These are phyloP conservation scores for Gonium pectorale DNA, from an alignment of 139 green algal species.

Conservation along the genomic window DNA sequence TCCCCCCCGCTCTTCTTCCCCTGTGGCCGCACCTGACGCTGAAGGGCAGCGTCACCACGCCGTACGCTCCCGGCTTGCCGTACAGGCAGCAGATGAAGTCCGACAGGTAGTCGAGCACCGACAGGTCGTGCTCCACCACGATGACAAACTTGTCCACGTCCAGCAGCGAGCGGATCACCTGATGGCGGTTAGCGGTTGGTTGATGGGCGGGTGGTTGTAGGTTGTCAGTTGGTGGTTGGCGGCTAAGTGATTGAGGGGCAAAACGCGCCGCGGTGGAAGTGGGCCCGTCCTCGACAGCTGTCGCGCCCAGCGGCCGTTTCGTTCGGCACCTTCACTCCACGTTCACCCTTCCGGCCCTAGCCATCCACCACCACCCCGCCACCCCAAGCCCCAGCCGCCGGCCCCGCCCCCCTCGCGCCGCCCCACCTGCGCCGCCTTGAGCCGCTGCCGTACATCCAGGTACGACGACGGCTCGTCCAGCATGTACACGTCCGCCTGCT, in stretches of 20 bases:
- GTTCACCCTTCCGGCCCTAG: not conserved
- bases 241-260: no score
- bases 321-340: no score
- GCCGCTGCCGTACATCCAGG: slow-evolving; percentile 96
- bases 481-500: slow-evolving; percentile 97
- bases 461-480: slow-evolving; percentile 98
- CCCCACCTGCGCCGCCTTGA: slow-evolving; percentile 90
- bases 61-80: slow-evolving; percentile 97
- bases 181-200: not conserved
- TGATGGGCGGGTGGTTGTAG: not conserved
- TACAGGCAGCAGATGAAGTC: slow-evolving; percentile 99
- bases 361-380: not conserved
- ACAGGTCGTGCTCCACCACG: slow-evolving; percentile 96
- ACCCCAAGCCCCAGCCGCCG: not conserved
- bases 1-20: no score
- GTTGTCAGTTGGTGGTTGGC: no score
- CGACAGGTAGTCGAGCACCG: slow-evolving; percentile 99
- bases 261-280: no score
- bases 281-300: no score
- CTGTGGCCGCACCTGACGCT: slow-evolving; percentile 59
- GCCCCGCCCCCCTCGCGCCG: not conserved
- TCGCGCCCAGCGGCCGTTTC: no score
- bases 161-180: slow-evolving; percentile 90
- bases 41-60: slow-evolving; percentile 99
- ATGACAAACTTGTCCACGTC: slow-evolving; percentile 92